Evolutionary conservation across 331 rosid genomes (phyloP).

Genomic region (Acacia pycnantha): DNA sequence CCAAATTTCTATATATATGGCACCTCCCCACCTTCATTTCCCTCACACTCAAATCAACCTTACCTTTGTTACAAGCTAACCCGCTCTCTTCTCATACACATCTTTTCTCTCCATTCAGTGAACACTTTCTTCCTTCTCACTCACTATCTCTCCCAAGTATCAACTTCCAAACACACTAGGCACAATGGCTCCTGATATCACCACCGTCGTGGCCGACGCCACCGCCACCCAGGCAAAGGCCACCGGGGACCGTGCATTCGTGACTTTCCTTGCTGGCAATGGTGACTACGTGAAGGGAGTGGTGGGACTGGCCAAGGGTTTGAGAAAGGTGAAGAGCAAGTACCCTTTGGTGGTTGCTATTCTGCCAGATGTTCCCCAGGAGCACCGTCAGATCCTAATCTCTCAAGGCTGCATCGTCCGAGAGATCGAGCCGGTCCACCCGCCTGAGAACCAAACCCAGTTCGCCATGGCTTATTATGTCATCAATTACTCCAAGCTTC

Average conservation of each 20-base stretch:
- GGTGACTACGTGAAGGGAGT: slow-evolving; percentile 91
- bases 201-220: not conserved
- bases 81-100: not conserved
- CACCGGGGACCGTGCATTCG: slow-evolving; percentile 43
- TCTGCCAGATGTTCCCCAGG: slow-evolving; percentile 69
- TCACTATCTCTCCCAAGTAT: not conserved
- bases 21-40: not conserved
- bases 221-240: slow-evolving; percentile 16
- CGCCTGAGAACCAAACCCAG: slow-evolving; percentile 70
- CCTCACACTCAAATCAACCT: slow-evolving; percentile 27
- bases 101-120: not conserved
- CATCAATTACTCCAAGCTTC: slow-evolving; percentile 87
- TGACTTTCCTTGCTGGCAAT: slow-evolving; percentile 81
- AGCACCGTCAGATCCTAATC: slow-evolving; percentile 54
- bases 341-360: slow-evolving; percentile 79
- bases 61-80: not conserved
- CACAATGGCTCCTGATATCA: slow-evolving; percentile 57
- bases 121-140: not conserved
- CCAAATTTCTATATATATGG: slow-evolving; percentile 46
- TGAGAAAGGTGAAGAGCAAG: slow-evolving; percentile 57
- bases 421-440: slow-evolving; percentile 67
- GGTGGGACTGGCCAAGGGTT: slow-evolving; percentile 82
- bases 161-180: not conserved
- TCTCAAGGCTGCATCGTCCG: slow-evolving; percentile 68
- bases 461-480: slow-evolving; percentile 84